phyloP scores from a whole-genome alignment of 306 rosid species.

The Potentilla sterilis region DNA sequence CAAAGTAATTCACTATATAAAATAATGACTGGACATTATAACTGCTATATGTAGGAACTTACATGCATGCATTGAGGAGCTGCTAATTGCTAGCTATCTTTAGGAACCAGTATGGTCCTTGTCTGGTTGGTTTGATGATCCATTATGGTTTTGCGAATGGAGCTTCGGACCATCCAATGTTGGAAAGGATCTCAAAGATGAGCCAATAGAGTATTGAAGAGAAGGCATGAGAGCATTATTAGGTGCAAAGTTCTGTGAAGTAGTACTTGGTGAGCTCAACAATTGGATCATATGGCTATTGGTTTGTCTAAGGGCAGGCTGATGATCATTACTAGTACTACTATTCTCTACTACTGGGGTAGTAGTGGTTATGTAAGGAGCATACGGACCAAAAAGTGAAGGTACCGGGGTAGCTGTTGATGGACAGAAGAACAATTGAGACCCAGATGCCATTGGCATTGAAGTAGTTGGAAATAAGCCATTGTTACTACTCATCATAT shows the following conservation, averaged over 20 bases:
- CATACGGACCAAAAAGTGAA: conserved; percentile 42
- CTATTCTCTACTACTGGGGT: conserved; percentile 40
- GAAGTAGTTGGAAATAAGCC: conserved; percentile 34
- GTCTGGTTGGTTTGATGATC: conserved; percentile 14
- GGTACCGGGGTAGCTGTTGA: conserved; percentile 31
- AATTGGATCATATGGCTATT: conserved; percentile 36
- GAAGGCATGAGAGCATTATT: conserved; percentile 46
- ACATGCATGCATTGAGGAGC: neutral
- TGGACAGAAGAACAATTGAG: conserved; percentile 48
- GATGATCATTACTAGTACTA: neutral
- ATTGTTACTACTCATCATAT: conserved; percentile 14
- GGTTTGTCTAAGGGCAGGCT: conserved; percentile 36
- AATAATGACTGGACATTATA: neutral
- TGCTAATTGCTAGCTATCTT: conserved; percentile 2
- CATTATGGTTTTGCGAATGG: conserved; percentile 27
- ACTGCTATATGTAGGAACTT: conserved; percentile 1
- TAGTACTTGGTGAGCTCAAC: conserved; percentile 35
- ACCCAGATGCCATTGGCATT: conserved; percentile 23
- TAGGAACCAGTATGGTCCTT: conserved; percentile 30
- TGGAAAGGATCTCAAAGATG: conserved; percentile 41
- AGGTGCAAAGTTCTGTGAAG: conserved; percentile 35
- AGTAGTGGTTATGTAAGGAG: conserved; percentile 37
- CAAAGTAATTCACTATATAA: neutral
- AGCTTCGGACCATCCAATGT: conserved; percentile 41
- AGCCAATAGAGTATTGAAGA: conserved; percentile 25